Conservation (phyloP, 352 stramenopile genomes). For the Peronospora destructor region DNA sequence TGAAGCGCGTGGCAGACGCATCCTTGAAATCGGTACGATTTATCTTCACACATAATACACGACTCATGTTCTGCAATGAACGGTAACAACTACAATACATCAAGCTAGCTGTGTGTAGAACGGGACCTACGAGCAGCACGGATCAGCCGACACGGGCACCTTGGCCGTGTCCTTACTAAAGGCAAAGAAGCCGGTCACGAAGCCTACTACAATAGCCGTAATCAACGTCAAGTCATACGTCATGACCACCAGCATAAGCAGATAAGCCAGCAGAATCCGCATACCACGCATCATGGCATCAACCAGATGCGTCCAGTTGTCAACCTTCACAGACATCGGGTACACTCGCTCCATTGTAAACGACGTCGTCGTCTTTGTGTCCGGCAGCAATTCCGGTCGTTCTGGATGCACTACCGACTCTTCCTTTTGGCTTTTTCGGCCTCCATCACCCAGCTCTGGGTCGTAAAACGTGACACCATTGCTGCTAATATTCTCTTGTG, state of each 20-base stretch:
- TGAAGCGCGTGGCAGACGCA: slow-evolving; percentile 4
- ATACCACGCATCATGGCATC: slow-evolving; percentile 57
- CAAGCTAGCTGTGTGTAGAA: not conserved
- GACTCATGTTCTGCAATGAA: slow-evolving; percentile 12
- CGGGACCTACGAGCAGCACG: slow-evolving; percentile 45
- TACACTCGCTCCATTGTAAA: slow-evolving; percentile 6
- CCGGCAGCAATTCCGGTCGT: slow-evolving; percentile 8
- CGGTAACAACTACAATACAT: slow-evolving; percentile 16
- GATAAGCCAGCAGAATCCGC: slow-evolving; percentile 63
- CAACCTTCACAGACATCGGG: slow-evolving; percentile 31
- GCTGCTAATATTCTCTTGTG: not conserved
- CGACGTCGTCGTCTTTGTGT: slow-evolving; percentile 15
- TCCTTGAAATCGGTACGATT: not conserved
- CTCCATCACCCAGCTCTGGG: slow-evolving; percentile 16
- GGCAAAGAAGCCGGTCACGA: slow-evolving; percentile 55
- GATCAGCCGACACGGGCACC: slow-evolving; percentile 58
- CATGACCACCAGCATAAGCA: slow-evolving; percentile 79
- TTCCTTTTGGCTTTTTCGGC: slow-evolving; percentile 6
- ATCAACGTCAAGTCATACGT: slow-evolving; percentile 70
- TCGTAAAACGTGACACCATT: slow-evolving; percentile 23
- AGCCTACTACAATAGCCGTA: slow-evolving; percentile 53
- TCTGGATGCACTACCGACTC: slow-evolving; percentile 24
- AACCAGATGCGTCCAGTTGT: slow-evolving; percentile 45
- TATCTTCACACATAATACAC: slow-evolving; percentile 24
- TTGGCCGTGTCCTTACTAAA: slow-evolving; percentile 68